Evolutionary conservation across 2,329 filamentous ascomycete genomes (phyloP), one percentile per base, ranked within the genome.

Genomic region (Bisporella sp.): DNA sequence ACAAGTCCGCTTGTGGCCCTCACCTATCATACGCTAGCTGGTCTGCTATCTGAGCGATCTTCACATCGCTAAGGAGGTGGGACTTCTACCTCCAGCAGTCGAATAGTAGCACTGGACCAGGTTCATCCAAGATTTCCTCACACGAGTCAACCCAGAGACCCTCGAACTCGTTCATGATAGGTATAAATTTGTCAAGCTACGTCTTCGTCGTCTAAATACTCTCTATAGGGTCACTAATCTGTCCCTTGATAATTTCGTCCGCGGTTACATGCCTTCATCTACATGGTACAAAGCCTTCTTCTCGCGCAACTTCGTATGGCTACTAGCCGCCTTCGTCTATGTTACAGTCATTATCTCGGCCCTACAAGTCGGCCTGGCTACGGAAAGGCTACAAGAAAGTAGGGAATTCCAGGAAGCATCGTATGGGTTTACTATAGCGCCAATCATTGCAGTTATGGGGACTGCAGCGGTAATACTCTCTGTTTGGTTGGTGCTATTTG

Each of bases 401-500:
- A n/a, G 52, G 0, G 49, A 57, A 0, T 79, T 78, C 56, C 68
- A 73, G 56, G 47, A 50, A 6, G 72, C 68, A 1, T 69, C 69
- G 1, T 74, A 73, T 52, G 73, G 72, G 2, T 76, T 76, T 49
- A 69, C 71, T 3, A 59, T 76, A 4, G 76, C 78, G 49, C 65
- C 71, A 0, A 73, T 77, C 30, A 11, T 75, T 62, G 4, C 21
- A 21, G 21, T 3, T 21, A 21, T 21, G 21, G 21, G 21, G 21
- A 21, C 21, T 21, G 21, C 21, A 3, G 21, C 21, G 21, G 3
- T 21, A 21, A 21, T 21, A 21, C 21, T 21, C 21, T 21, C 21
- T 21, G 21, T 21, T 21, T 21, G 21, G 21, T 21, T 21, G 21
- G 21, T 21, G 21, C 21, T 21, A 21, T 21, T 21, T 21, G 21